These are phyloP conservation scores for Lichtheimia hyalospora DNA, from an alignment of 371 early-diverging fungal genomes.

Conservation along the genomic window DNA sequence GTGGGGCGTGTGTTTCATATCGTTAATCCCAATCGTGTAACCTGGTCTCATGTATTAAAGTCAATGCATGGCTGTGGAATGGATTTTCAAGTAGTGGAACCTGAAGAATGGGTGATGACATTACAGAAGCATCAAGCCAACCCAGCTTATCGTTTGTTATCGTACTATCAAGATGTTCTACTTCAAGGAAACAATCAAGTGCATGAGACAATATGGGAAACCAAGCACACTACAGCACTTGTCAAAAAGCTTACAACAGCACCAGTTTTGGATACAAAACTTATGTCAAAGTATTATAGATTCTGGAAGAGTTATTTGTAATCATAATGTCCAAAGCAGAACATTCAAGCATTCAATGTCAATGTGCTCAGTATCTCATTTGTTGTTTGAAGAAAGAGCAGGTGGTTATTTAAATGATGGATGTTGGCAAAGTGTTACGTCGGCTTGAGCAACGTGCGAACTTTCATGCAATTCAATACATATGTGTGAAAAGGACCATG, in stretches of 20 bases:
- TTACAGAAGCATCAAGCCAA: constrained; percentile 26
- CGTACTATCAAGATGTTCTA: constrained; percentile 15
- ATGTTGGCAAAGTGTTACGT: no score
- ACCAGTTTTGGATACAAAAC: constrained; percentile 1
- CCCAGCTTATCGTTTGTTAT: constrained; percentile 29
- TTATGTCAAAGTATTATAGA: no score
- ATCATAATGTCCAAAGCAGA: no score
- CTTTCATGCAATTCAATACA: no score
- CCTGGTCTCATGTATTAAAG: constrained; percentile 22
- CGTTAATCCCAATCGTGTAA: constrained; percentile 27
- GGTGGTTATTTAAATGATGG: no score
- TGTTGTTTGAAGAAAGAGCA: no score
- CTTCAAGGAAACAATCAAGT: background rate
- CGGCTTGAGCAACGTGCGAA: no score
- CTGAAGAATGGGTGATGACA: constrained; percentile 23
- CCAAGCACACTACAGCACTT: background rate
- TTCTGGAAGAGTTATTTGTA: no score
- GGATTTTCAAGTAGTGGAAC: constrained; percentile 21
- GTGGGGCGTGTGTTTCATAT: constrained; percentile 26
- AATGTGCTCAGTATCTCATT: no score
- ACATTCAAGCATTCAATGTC: no score
- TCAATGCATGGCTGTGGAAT: constrained; percentile 26
- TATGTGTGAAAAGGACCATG: no score
- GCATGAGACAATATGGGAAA: background rate
- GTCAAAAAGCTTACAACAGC: background rate